Base-by-base conservation (phyloP, 1,284 basidiomycete species). In the Microbotryum saponariae region DNA sequence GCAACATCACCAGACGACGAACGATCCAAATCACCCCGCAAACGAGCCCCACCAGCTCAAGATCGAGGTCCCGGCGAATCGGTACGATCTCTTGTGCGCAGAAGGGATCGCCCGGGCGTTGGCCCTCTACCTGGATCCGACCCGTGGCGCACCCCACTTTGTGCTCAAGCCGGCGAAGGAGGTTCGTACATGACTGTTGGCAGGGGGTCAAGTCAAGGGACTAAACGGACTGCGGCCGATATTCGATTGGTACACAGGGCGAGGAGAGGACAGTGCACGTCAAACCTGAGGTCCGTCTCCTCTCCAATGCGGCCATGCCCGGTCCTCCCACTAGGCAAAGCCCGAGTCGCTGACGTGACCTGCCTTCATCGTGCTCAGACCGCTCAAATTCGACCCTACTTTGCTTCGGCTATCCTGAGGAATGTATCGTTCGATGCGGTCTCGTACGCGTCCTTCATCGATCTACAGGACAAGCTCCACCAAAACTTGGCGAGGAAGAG, bases 61-160 rank as follows among this genome's bases (percentile, higher is more conserved):
- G 83, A 97, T 99, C 72, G 94, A 99, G 77, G 84, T 97, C 58
- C 94, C 96, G 37, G 96, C 96, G 29, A 98, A 97, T 76, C 85
- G 93, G 82, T 97, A 98, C 74, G 96, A 99, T 79, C 82, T 99
- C 23, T 83, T 98, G 53, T 99, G 96, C 75, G 87, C 96, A 72
- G 96, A 99, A 78, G 96, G 96, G 60, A 89, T 99, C 72, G 83
- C 91, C 23, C 83, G 91, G 23, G 90, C 87, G 8, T 82, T 99
- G 59, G 83, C 85, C 25, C 83, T 90, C 67, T 99, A 94, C 82
- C 79, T 97, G 37, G 37, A 62, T 16, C 67, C 68, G 12, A 62
- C 60, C 33, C 33, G 47, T 5, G 68, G 64, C 14, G 58, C 60
- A 18, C 64, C 67, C 21, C 56, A 58, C 27, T 68, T 64, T 46